Evolutionary conservation across 257 asterid genomes (phyloP), one percentile per base, ranked within the genome.

Genomic region (Eucommia ulmoides): DNA sequence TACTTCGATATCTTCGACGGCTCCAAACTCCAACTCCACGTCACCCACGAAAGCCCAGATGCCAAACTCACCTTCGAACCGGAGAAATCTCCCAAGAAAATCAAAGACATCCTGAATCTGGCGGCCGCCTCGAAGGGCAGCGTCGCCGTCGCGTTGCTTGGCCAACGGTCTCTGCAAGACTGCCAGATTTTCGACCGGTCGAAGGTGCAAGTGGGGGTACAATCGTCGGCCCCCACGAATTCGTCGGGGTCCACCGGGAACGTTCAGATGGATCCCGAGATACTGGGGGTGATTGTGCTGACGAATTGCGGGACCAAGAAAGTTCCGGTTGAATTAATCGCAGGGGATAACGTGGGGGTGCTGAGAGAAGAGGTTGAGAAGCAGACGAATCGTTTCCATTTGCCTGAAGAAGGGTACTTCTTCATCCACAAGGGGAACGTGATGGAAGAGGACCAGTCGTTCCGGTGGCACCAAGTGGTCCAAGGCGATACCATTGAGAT

Each of bases 401-500:
- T 76, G 35, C 86, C 82, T 1, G 54, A 55, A 7, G 82, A 72
- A 22, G 87, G 91, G 0, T 82, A 74, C 45, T 82, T 86, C 23
- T 86, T 86, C 22, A 80, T 82, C 21, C 64, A 65, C 51, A 78
- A 78, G 23, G 84, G 74, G 11, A 68, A 62, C 45, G 88, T 86
- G 41, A 86, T 86, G 94, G 83, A 78, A 7, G 96, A 86, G 55
- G 79, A 80, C 64, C 59, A 61, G 0, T 74, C 84, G 8, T 78
- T 86, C n/a, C 61, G 74, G 25, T 86, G 93, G 89, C 86, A 86
- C 24, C 67, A 60, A 20, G 94, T 86, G 41, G 56, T 46, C 19
- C 74, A 74, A 24, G 88, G 84, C 10, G 93, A 80, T 47, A 66
- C 74, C 6, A 72, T 86, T 55, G 94, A 82, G 61, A 59, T 74